Evolutionary conservation across 73 alveolate species (phyloP), one percentile per base, ranked within the genome.

Genomic region (Symbiodinium natans): DNA sequence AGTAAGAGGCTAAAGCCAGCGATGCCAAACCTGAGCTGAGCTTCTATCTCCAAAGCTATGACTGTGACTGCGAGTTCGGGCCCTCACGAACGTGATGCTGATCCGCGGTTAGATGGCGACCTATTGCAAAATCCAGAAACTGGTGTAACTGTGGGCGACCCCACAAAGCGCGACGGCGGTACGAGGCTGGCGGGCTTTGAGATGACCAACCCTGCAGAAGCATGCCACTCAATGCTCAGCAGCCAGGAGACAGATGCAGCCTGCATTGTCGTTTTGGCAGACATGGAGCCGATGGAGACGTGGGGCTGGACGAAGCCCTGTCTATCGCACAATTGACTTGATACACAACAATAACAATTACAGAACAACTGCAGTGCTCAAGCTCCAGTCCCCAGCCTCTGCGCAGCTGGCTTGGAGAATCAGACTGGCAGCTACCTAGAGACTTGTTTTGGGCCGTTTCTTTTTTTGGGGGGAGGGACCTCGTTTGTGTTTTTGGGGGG

Each of bases 1-100:
- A 63, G 80, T 36, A 63, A 63, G 11, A 63, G 80, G 80, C 80
- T 63, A 36, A 63, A 63, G 36, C 80, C 80, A n/a, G 80, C 80
- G 36, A 63, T n/a, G 40, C 80, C 80, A 23, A 63, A 29, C 80
- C 80, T 63, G 80, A 29, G 31, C 1, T 21, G 71, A 52, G 31
- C 71, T 29, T 7, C n/a, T 52, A 52, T 46, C 75, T 25, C 33
- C 31, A 56, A 0, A 56, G 33, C 10, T 2, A 56, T 63, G 1
- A n/a, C 80, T 19, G 23, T 29, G 38, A n/a, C 40, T 63, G 80
- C 8, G 34, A 63, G 80, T 63, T 52, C 31, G 71, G 71, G 71
- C 23, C 71, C 71, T 29, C n/a, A n/a, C n/a, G n/a, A n/a, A n/a
- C n/a, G n/a, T 31, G 80, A 63, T 13, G 80, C 19, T 63, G 80